phyloP scores from a whole-genome alignment of 805 yeast genomes.

The Naumovozyma dairenensis region DNA sequence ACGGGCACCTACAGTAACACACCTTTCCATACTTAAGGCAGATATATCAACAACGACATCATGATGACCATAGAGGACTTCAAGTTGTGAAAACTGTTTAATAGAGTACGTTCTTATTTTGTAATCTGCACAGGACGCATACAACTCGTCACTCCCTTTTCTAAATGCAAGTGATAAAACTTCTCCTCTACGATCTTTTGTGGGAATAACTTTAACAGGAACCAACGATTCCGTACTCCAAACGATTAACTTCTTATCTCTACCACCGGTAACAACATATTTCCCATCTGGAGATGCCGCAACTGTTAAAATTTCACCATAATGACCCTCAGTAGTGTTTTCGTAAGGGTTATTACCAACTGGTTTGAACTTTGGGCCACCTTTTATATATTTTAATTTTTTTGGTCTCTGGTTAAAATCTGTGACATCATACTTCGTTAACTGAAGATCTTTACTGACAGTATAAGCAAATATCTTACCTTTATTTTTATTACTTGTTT shows the following conservation, averaged over 20 bases:
- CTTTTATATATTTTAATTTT: conserved; percentile 53
- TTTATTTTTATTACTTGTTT: conserved; percentile 37
- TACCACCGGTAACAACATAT: conserved; percentile 85
- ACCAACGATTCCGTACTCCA: conserved; percentile 79
- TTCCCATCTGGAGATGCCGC: conserved; percentile 84
- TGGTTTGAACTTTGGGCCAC: conserved; percentile 41
- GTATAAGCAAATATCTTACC: conserved; percentile 58
- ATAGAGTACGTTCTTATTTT: conserved; percentile 80
- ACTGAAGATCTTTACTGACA: conserved; percentile 68
- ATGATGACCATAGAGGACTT: conserved; percentile 91
- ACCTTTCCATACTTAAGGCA: conserved; percentile 76
- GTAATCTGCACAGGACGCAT: conserved; percentile 87
- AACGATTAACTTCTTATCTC: conserved; percentile 67
- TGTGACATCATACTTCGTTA: conserved; percentile 71
- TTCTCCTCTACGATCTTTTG: conserved; percentile 59
- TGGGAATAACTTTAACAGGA: conserved; percentile 67
- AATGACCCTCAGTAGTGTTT: conserved; percentile 59
- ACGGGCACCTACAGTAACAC: conserved; percentile 91
- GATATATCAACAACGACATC: conserved; percentile 76
- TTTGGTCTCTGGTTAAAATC: conserved; percentile 49
- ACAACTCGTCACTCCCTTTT: conserved; percentile 71
- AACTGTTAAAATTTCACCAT: conserved; percentile 62
- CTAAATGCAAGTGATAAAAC: conserved; percentile 71
- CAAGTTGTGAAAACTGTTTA: conserved; percentile 80
- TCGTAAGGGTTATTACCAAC: conserved; percentile 33